Evolutionary conservation across 2,329 filamentous ascomycete species (phyloP), one percentile per base, ranked within the genome.

Genomic region (Ramularia endophylla): DNA sequence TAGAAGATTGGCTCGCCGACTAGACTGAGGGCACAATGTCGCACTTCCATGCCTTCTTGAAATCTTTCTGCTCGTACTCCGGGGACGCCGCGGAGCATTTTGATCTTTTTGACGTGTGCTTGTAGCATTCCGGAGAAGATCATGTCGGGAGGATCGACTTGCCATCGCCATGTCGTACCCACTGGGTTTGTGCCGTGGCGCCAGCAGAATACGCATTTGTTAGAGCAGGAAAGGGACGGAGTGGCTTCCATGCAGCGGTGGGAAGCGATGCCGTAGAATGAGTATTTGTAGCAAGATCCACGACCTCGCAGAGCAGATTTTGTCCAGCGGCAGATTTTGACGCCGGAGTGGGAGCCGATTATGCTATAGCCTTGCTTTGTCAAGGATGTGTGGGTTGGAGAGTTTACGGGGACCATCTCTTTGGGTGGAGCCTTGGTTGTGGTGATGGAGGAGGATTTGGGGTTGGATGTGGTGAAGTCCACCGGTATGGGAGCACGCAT

Each of bases 131-230:
- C 90, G 27, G 84, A 70, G 60, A 95, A 95, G 54, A 97, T 94
- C 55, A 88, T 65, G 17, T 95, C 84, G 0, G 90, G 89, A 0
- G 87, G 83, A 60, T 97, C 92, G 20, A 95, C 87, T 37, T 89
- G 80, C 90, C 90, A 98, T 46, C 90, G 82, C 90, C 92, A 97
- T 4, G 85, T 94, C 2, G 92, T 97, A 35, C 89, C 89, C 0
- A 97, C 92, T 0, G 90, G 90, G 62, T 97, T 98, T 0, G 92
- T 97, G 39, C 90, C 92, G 61, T 97, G 92, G 5, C 92, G 82
- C 92, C 90, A 98, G 74, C 90, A 98, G 65, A 97, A 98, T 52
- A 98, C 87, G 64, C 92, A 97, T 65, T 98, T 97, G 71, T 97
- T 97, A 48, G 85, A 92, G 73, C 90, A 98, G 8, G 87, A 94